phyloP scores from a whole-genome alignment of 768 basidiomycete genomes.

The Lactarius hatsudake region DNA sequence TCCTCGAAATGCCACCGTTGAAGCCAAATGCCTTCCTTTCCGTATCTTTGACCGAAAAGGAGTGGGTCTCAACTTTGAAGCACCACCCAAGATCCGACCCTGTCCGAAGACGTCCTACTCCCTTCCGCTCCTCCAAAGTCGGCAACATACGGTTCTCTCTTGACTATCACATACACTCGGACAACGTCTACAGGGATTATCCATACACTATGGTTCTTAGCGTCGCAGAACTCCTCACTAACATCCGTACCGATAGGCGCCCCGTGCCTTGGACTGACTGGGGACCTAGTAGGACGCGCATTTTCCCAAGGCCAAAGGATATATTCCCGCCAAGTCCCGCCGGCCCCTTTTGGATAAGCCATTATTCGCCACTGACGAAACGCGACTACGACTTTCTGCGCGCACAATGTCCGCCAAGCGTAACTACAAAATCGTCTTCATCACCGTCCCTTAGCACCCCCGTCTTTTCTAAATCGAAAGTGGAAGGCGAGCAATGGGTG shows the following conservation, averaged over 20 bases:
- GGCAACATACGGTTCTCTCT: slow-evolving; percentile 6
- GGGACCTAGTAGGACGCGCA: slow-evolving; percentile 13
- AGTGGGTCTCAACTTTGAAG: slow-evolving; percentile 13
- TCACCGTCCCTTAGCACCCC: not conserved
- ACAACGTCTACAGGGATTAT: not conserved
- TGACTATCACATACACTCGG: not conserved
- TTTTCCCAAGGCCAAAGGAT: not conserved
- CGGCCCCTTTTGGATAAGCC: slow-evolving; percentile 13
- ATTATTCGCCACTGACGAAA: slow-evolving; percentile 6
- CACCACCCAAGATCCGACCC: not conserved
- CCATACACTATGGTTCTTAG: slow-evolving; percentile 10
- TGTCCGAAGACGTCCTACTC: not conserved
- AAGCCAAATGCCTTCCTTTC: not conserved
- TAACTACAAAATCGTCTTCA: not conserved
- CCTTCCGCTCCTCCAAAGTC: slow-evolving; percentile 21
- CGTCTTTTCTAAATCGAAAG: not conserved
- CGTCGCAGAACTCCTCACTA: not conserved
- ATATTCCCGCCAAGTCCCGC: not conserved
- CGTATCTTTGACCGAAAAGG: slow-evolving; percentile 3
- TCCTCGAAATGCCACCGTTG: slow-evolving; percentile 9
- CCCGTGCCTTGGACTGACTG: slow-evolving; percentile 9
- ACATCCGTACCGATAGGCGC: not conserved
- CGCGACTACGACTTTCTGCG: slow-evolving; percentile 15
- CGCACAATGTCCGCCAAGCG: not conserved
- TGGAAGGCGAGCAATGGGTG: not conserved